Evolutionary conservation across 1,139 yeast genomes (phyloP).

Genomic region (Suhomyces anneliseae): DNA sequence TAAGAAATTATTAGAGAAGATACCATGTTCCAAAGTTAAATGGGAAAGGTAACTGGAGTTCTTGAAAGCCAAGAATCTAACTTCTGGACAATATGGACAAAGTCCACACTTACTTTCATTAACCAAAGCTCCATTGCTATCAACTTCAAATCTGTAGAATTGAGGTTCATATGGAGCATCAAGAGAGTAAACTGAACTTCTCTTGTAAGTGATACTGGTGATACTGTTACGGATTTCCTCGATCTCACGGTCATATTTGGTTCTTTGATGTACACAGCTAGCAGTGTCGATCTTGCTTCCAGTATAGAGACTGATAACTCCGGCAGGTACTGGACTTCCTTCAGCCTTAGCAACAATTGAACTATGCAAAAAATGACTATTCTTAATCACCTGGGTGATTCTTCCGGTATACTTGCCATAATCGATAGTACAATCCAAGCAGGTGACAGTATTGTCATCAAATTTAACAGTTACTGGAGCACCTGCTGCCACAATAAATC

Average conservation of each 20-base stretch:
- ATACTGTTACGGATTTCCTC: constrained; percentile 9
- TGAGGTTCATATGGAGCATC: constrained; percentile 31
- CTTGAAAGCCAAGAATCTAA: constrained; percentile 34
- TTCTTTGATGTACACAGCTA: constrained; percentile 8
- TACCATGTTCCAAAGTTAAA: constrained; percentile 36
- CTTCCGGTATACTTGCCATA: constrained; percentile 11
- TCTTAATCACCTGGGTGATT: constrained; percentile 1
- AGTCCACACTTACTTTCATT: constrained; percentile 31
- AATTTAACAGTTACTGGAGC: not conserved
- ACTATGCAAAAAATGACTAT: constrained; percentile 7
- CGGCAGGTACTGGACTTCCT: too few species aligned
- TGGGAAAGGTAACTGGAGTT: constrained; percentile 36
- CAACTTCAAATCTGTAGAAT: constrained; percentile 27
- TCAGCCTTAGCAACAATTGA: not conserved
- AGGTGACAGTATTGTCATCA: constrained; percentile 7
- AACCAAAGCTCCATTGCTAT: constrained; percentile 17
- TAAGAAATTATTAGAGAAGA: constrained; percentile 31
- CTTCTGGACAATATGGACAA: constrained; percentile 33
- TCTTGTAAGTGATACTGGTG: constrained; percentile 21
- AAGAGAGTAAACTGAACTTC: constrained; percentile 18
- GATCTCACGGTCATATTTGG: constrained; percentile 10
- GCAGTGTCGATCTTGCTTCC: not conserved
- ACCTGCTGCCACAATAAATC: not conserved
- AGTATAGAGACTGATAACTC: too few species aligned
- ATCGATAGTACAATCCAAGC: constrained; percentile 10